Evolutionary conservation across 108 stramenopile species (phyloP), one percentile per base, ranked within the genome.

Genomic region (Conticribra guillardii): DNA sequence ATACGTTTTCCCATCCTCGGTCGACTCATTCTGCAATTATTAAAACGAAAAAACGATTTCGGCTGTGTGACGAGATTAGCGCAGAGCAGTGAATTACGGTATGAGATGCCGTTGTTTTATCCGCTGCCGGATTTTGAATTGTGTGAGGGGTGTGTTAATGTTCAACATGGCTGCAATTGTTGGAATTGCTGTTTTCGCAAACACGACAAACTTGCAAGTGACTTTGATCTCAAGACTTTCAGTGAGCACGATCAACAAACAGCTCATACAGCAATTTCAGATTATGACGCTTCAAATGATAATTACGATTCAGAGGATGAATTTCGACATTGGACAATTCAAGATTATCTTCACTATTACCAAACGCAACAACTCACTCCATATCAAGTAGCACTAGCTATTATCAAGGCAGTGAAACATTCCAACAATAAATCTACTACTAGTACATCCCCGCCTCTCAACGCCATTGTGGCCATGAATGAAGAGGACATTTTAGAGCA

Each of bases 81-180:
- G 31, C 34, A 15, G 2, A 18, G 57, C 23, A 16, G 28, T 8
- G 37, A 28, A 19, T 22, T 28, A 3, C 23, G 2, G 24, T 34
- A 31, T 2, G 9, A 44, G 23, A 17, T 41, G 34, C 70, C 59
- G 33, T 26, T 82, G 69, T 77, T 82, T 34, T 79, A 75, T 71
- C 84, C 84, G 5, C 67, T 85, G 28, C 47, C 68, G 15, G 50
- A 82, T 9, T 64, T 85, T 60, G n/a, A 46, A 19, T 21, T 37
- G 15, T 54, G 56, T 3, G 76, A 76, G 21, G 30, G 50, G 5
- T 41, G 37, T 11, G 8, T 41, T 41, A 11, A 41, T 41, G 37
- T 5, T 9, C 8, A 41, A 9, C 8, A 41, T 9, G 37, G 11
- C 11, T 5, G 8, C 37, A 5, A 5, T 41, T 11, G 37, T 11